Base-by-base conservation (phyloP, 441 rosid genomes). In the Euphorbia corollata region DNA sequence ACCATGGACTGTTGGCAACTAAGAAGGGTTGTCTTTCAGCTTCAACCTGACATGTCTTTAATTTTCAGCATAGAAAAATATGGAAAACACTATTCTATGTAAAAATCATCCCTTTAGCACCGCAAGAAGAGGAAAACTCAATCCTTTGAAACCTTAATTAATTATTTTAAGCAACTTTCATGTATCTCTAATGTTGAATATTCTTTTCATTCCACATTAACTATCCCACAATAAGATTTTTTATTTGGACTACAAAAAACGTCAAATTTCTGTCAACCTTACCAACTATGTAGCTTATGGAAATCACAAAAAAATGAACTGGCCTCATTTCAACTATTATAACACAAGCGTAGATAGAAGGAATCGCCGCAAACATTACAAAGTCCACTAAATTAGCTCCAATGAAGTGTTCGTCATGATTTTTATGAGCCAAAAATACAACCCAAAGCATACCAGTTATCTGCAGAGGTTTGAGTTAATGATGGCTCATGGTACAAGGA, bases 61-160 rank as follows among this genome's bases (percentile, higher is more conserved):
- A 53, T 71, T 30, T 71, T 50, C 41, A 59, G 48, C 2, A 4
- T 56, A 38, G 48, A 67, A 67, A 56, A 58, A 67, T 45, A 16
- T 67, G 43, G 24, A 58, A 15, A 48, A 20, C 20, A 36, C 19
- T 61, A 60, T 13, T 36, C n/a, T 53, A 60, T 5, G 13, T 7
- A 51, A 66, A 27, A 51, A 30, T 60, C 66, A 50, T 24, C 50
- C 39, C 38, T 34, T 36, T n/a, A 15, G 53, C 15, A n/a, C 12
- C 15, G 65, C 53, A 51, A 65, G 45, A 64, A 32, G 51, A 34
- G 13, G 45, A 2, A 50, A 5, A 11, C 54, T 27, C 63, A 13
- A 56, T 16, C 63, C 45, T 59, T 34, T 30, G 48, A 38, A 61
- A 22, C 27, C 10, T 1, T 39, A 63, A 19, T 45, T 13, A 38